Conservation (phyloP, 768 basidiomycete genomes). For the Pisolithus marmoratus region DNA sequence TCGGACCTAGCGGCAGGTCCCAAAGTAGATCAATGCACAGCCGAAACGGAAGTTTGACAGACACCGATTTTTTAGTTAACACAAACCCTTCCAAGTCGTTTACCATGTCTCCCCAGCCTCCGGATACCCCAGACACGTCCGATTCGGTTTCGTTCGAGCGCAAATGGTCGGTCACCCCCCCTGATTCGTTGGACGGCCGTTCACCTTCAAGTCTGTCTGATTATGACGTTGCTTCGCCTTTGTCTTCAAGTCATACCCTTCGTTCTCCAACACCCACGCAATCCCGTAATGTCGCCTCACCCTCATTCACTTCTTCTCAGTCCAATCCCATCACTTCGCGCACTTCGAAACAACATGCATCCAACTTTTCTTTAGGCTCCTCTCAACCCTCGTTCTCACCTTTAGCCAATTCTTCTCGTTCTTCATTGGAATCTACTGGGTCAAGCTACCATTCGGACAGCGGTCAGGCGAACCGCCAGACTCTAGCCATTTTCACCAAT, state of each 20-base stretch:
- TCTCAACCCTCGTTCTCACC: slow-evolving; percentile 66
- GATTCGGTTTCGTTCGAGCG: slow-evolving; percentile 13
- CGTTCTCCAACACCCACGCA: slow-evolving; percentile 71
- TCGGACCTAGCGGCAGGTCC: slow-evolving; percentile 27
- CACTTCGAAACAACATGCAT: slow-evolving; percentile 50
- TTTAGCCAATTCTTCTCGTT: slow-evolving; percentile 67
- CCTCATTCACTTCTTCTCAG: slow-evolving; percentile 30
- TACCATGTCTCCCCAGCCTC: slow-evolving; percentile 41
- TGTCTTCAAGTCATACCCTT: slow-evolving; percentile 34
- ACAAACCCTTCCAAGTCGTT: slow-evolving; percentile 37
- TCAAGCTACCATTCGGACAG: slow-evolving; percentile 86
- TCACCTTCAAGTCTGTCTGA: slow-evolving; percentile 46
- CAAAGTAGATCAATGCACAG: slow-evolving; percentile 36
- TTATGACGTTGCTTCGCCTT: slow-evolving; percentile 43
- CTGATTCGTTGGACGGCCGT: slow-evolving; percentile 29
- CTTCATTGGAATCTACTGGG: slow-evolving; percentile 73
- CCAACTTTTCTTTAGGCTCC: slow-evolving; percentile 46
- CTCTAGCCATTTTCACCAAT: slow-evolving; percentile 50
- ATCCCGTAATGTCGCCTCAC: slow-evolving; percentile 48
- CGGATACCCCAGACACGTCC: slow-evolving; percentile 30
- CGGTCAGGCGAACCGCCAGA: slow-evolving; percentile 47
- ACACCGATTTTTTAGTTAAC: slow-evolving; percentile 19
- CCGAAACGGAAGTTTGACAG: slow-evolving; percentile 54
- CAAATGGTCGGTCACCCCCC: slow-evolving; percentile 28
- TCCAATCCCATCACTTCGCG: slow-evolving; percentile 39